Evolutionary conservation across 768 basidiomycete genomes (phyloP).

Genomic region (Phallus indusiatus): DNA sequence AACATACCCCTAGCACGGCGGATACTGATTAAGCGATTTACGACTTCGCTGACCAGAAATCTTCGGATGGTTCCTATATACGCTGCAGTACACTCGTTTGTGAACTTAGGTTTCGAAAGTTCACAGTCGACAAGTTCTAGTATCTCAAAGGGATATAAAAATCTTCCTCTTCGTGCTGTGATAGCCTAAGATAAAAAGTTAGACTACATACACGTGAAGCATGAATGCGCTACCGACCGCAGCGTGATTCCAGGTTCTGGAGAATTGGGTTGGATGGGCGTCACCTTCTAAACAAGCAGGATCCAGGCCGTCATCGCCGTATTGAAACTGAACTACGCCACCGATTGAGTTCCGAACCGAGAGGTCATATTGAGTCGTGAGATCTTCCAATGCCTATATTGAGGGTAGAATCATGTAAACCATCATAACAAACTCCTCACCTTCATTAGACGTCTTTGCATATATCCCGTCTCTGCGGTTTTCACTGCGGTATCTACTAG

Average conservation of each 20-base stretch:
- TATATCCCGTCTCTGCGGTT: slow-evolving; percentile 99
- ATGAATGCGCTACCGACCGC: slow-evolving; percentile 34
- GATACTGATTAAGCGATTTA: slow-evolving; percentile 51
- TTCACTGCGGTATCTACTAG: slow-evolving; percentile 99
- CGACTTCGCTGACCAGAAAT: slow-evolving; percentile 64
- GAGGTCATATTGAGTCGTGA: slow-evolving; percentile 92
- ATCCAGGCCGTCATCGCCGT: slow-evolving; percentile 95
- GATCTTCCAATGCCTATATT: slow-evolving; percentile 75
- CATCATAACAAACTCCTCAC: slow-evolving; percentile 8
- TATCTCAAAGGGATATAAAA: slow-evolving; percentile 83
- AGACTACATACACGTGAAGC: background rate
- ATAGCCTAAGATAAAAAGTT: slow-evolving; percentile 40
- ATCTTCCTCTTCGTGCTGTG: slow-evolving; percentile 45
- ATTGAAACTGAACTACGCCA: slow-evolving; percentile 93
- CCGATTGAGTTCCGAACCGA: slow-evolving; percentile 93
- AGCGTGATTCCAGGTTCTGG: slow-evolving; percentile 81
- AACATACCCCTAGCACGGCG: slow-evolving; percentile 74
- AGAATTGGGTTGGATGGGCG: slow-evolving; percentile 85
- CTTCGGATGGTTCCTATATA: slow-evolving; percentile 60
- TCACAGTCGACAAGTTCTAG: slow-evolving; percentile 59
- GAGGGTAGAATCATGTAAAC: background rate
- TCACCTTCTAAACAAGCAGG: slow-evolving; percentile 96
- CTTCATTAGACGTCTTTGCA: slow-evolving; percentile 99
- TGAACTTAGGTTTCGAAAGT: slow-evolving; percentile 47
- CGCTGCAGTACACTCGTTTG: slow-evolving; percentile 58